phyloP scores from a whole-genome alignment of 2,329 filamentous ascomycete species.

The Helotiales sp. region DNA sequence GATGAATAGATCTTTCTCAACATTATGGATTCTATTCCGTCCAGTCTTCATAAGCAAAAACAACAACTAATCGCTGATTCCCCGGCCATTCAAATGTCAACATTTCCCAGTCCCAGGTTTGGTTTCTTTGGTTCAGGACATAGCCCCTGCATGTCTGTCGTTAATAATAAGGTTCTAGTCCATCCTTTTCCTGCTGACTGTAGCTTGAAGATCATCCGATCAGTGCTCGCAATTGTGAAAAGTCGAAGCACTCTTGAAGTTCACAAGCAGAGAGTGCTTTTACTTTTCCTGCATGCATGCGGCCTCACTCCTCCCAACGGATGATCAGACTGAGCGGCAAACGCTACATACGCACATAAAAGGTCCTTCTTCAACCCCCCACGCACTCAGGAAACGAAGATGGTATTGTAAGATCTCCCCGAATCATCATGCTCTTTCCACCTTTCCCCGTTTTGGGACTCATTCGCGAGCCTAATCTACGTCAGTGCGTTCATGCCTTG shows the following conservation, averaged over 20 bases:
- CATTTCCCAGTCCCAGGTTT: too few relatives aligned
- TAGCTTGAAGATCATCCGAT: not conserved
- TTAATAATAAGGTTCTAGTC: too few relatives aligned
- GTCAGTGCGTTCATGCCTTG: constrained; percentile 22
- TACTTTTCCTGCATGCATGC: not conserved
- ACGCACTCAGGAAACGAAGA: constrained; percentile 14
- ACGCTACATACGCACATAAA: too few relatives aligned
- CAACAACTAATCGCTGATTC: too few relatives aligned
- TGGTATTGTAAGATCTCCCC: not conserved
- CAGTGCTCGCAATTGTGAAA: not conserved
- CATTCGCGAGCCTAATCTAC: constrained; percentile 7
- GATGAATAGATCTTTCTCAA: too few relatives aligned
- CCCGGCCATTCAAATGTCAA: too few relatives aligned
- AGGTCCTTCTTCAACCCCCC: not conserved
- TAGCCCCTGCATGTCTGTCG: too few relatives aligned
- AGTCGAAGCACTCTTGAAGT: not conserved
- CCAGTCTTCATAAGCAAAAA: too few relatives aligned
- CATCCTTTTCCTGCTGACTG: too few relatives aligned
- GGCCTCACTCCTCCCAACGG: not conserved
- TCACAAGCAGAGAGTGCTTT: not conserved
- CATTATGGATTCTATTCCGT: too few relatives aligned
- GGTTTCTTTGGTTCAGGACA: too few relatives aligned
- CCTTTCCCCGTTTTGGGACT: constrained; percentile 15
- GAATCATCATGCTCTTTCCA: constrained; percentile 12
- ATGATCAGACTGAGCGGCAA: not conserved